These are phyloP conservation scores for Penicillium desertorum DNA, from an alignment of 495 filamentous ascomycete species.

Conservation along the genomic window DNA sequence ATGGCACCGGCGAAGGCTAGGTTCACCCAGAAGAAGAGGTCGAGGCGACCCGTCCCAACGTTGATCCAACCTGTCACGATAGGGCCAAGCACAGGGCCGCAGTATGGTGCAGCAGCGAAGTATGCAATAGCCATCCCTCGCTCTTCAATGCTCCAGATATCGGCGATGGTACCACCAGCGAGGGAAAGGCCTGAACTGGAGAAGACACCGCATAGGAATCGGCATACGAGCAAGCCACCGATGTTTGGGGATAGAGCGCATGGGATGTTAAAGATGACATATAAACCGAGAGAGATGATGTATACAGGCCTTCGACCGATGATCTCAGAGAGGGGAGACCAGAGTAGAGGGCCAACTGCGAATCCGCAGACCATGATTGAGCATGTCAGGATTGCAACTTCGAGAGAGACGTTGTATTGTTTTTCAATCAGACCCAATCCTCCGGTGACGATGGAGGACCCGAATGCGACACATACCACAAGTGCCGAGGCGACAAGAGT, in stretches of 20 bases:
- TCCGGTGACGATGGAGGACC: constrained; percentile 60
- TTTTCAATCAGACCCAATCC: constrained; percentile 57
- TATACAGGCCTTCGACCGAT: constrained; percentile 63
- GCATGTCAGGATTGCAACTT: constrained; percentile 59
- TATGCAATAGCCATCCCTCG: constrained; percentile 60
- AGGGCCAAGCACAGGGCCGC: constrained; percentile 58
- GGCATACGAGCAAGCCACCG: constrained; percentile 52
- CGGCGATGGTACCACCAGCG: constrained; percentile 60
- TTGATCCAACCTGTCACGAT: constrained; percentile 59
- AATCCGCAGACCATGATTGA: constrained; percentile 45
- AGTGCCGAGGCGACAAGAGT: constrained; percentile 53
- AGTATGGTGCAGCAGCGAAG: constrained; percentile 54
- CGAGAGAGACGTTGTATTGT: constrained; percentile 60
- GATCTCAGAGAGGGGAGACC: constrained; percentile 72
- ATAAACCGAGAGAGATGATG: constrained; percentile 50
- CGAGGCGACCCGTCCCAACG: constrained; percentile 52
- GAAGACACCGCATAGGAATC: constrained; percentile 60
- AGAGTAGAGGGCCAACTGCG: constrained; percentile 53
- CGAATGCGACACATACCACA: constrained; percentile 55
- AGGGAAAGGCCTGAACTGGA: constrained; percentile 60
- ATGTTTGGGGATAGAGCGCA: constrained; percentile 58
- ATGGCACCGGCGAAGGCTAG: constrained; percentile 46
- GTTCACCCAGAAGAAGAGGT: constrained; percentile 52
- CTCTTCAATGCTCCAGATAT: constrained; percentile 60
- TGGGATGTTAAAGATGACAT: constrained; percentile 59